Base-by-base conservation (phyloP, 139 green algal genomes). In the Chlamydomonas sp. region DNA sequence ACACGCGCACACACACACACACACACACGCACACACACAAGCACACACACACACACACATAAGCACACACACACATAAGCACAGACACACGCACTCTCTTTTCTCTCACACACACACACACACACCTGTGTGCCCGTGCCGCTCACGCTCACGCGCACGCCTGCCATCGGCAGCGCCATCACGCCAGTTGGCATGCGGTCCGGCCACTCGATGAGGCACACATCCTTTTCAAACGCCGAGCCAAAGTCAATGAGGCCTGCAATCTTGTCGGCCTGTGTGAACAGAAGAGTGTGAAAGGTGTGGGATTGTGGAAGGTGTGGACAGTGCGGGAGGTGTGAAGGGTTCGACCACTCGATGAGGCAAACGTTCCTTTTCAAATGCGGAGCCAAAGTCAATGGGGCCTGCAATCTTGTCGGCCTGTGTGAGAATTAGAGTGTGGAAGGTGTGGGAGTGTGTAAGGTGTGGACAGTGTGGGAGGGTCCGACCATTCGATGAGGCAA, bases 161-260 rank as follows among this genome's bases (percentile, higher is more conserved):
- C 76, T 34, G 3, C 10, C 33, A n/a, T 37, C 29, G 61, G 47
- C 29, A 76, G 10, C 57, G n/a, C 39, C 72, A 78, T 75, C 36
- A 80, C 62, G 33, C 73, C 65, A 24, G 28, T 35, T 2, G 80
- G 80, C 80, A 86, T 86, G n/a, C 71, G 67, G 60, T 79, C 76
- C 8, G 76, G 71, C 80, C 80, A 86, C 71, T 86, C 80, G 2
- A 86, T 73, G 24, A 86, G 63, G 65, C 80, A 83, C 35, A 81
- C 64, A 31, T 86, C 80, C 2, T 54, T 28, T 28, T 62, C 1
- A 5, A 86, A 77, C 2, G 76, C 80, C 16, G 58, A 29, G 2
- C 70, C 59, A 54, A 79, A 86, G 59, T 83, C 76, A 1, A 86
- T 72, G 54, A 86, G 74, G 0, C 76, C 80, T 3, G 80, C 74